Base-by-base conservation (phyloP, 257 asterid genomes). In the Asclepias syriaca region DNA sequence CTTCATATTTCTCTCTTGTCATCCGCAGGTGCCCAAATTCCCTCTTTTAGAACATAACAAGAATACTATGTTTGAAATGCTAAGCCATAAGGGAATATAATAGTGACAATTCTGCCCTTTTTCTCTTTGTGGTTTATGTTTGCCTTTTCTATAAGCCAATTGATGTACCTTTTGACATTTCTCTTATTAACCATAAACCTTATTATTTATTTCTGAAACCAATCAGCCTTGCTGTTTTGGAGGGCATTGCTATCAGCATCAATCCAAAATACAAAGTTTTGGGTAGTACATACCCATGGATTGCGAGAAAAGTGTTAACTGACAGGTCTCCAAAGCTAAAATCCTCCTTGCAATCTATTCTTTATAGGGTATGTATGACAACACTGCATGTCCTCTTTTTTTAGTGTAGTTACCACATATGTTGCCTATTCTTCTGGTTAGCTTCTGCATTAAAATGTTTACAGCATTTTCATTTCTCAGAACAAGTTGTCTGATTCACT, bases 251-350 rank as follows among this genome's bases (percentile, higher is more conserved):
- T 66, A 81, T 94, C 72, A 80, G 87, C 85, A 80, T 73, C 67
- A 82, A 94, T 65, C 97, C 95, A 63, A 75, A 82, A 76, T 94
- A 94, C 87, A 94, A 94, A 85, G 99, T 94, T 80, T 80, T 94
- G 85, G 97, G 99, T 74, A 94, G 91, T 80, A 91, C 99, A 19
- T 94, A 94, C 76, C 99, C 99, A 74, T 94, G 97, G 97, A 94
- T 94, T 72, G 99, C 99, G 54, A 85, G 90, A 75, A 94, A 94
- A 81, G 97, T 94, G 66, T 92, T 94, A 45, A 91, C 91, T 70
- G 97, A 88, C 83, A 80, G 87, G 82, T 94, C 98, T 37, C 91
- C 95, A 3, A 94, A 88, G 79, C 80, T 94, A 85, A 81, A 81
- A 74, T 86, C 97, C 16, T 83, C 99, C 43, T 80, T 94, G 85